Conservation (phyloP, 352 stramenopile genomes). For the Phytophthora vignae region DNA sequence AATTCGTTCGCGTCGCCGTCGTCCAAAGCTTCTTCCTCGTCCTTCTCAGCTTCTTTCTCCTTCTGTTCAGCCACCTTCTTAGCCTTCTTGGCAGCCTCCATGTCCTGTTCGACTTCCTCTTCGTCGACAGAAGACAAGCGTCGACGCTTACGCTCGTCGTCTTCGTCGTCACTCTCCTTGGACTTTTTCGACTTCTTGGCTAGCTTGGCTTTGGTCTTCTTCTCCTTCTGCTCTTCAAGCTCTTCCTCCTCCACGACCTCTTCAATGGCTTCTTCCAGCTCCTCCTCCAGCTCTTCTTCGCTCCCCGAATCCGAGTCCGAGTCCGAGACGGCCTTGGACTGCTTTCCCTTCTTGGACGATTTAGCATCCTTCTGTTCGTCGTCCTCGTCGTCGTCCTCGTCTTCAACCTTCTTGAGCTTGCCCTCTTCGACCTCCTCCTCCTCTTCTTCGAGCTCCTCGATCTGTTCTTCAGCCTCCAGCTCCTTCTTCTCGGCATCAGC, state of each 20-base stretch:
- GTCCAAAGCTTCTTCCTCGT: conserved; percentile 34
- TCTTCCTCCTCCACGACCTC: conserved; percentile 15
- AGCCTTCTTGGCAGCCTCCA: conserved; percentile 32
- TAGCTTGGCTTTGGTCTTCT: conserved; percentile 9
- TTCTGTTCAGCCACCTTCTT: conserved; percentile 31
- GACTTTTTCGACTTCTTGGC: conserved; percentile 13
- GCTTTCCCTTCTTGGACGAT: neutral
- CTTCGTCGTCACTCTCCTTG: conserved; percentile 1
- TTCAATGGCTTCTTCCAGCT: neutral
- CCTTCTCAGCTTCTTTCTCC: conserved; percentile 35
- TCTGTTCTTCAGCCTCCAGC: conserved; percentile 29
- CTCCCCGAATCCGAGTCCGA: neutral
- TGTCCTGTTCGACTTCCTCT: conserved; percentile 37
- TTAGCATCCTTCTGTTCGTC: conserved; percentile 16
- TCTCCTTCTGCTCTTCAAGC: conserved; percentile 18
- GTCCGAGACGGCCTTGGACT: neutral
- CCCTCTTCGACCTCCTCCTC: conserved; percentile 37
- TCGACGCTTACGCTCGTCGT: conserved; percentile 11
- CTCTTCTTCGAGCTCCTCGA: conserved; percentile 20
- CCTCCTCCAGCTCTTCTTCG: neutral
- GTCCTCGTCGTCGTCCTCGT: conserved; percentile 18
- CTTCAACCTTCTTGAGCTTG: conserved; percentile 26
- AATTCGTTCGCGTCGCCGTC: conserved; percentile 31
- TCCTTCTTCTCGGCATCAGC: conserved; percentile 33
- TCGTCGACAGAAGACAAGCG: conserved; percentile 32